Conservation (phyloP, 208 protist species). For the Acanthamoeba lenticulata region DNA sequence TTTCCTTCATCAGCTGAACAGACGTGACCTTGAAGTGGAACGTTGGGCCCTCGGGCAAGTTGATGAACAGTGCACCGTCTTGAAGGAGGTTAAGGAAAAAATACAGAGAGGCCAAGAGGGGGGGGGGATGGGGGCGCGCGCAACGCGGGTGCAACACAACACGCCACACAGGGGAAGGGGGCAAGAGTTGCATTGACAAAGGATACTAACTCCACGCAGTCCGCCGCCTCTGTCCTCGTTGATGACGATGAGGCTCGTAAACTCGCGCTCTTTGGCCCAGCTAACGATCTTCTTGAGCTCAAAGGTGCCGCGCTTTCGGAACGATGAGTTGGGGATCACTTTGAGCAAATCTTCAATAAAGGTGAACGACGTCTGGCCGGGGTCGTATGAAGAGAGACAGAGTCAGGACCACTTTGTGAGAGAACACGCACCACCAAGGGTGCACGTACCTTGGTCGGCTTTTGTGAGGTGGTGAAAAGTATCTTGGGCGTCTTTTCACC, state of each 20-base stretch:
- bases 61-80: constrained; percentile 81
- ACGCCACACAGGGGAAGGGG: not conserved
- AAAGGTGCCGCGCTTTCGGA: constrained; percentile 74
- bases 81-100: not conserved
- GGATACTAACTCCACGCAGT: constrained; percentile 49
- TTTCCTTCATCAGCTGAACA: constrained; percentile 82
- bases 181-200: not conserved
- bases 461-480: constrained; percentile 85
- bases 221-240: constrained; percentile 83
- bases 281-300: constrained; percentile 85
- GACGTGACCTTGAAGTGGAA: constrained; percentile 89
- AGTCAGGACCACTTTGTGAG: not conserved
- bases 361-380: constrained; percentile 63
- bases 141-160: not conserved
- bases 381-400: not conserved
- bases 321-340: constrained; percentile 83
- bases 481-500: constrained; percentile 82
- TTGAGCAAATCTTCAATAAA: constrained; percentile 82
- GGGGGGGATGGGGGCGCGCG: not conserved
- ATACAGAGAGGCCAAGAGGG: not conserved
- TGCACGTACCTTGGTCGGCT: constrained; percentile 57
- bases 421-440: not conserved
- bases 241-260: constrained; percentile 90
- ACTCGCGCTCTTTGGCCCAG: constrained; percentile 85
- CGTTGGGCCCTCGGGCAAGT: constrained; percentile 92